Conservation (phyloP, 2,329 filamentous ascomycete species). For the Aphanocladium album region DNA sequence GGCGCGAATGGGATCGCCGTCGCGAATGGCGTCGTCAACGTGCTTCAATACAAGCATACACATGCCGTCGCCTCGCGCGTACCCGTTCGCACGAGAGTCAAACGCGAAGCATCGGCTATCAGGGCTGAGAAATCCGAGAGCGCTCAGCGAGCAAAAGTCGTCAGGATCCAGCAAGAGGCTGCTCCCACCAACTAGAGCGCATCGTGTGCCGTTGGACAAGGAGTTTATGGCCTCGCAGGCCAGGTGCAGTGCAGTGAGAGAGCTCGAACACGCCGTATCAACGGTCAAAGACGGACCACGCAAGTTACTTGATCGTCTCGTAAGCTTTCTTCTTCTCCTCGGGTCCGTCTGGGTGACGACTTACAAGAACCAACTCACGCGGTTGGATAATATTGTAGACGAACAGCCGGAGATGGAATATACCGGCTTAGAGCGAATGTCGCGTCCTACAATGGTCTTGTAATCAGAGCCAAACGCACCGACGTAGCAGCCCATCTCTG, state of each 20-base stretch:
- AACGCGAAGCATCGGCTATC: constrained; percentile 19
- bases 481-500: neutral
- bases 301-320: neutral
- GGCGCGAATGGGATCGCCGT: constrained; percentile 20
- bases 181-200: neutral
- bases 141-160: neutral
- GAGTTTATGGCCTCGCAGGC: neutral
- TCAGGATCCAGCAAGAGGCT: neutral
- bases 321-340: neutral
- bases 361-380: neutral
- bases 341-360: no score
- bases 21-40: constrained; percentile 29
- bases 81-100: constrained; percentile 41
- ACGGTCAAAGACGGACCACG: neutral
- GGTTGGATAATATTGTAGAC: neutral
- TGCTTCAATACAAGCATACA: constrained; percentile 39
- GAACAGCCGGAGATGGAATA: neutral
- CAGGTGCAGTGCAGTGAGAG: neutral
- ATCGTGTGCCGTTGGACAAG: neutral
- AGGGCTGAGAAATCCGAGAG: neutral
- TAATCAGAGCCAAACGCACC: neutral
- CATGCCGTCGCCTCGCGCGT: constrained; percentile 44
- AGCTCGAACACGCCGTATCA: neutral
- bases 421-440: neutral
- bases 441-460: neutral